Evolutionary conservation across 768 basidiomycete genomes (phyloP).

Genomic region (Tephrocybe sp.): DNA sequence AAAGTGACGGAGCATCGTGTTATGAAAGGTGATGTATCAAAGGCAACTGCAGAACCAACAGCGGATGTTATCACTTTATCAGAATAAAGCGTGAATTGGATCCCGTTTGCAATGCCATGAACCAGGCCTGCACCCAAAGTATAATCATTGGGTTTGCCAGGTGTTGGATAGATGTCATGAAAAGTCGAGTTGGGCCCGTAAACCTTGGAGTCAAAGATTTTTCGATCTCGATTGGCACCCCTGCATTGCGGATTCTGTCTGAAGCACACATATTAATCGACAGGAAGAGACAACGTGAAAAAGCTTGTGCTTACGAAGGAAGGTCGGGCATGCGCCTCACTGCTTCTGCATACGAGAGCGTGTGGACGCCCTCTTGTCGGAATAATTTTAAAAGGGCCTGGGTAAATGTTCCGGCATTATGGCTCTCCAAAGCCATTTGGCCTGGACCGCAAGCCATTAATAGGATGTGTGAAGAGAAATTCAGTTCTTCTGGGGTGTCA

Average conservation of each 20-base stretch:
- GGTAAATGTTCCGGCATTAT: neutral
- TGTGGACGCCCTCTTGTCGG: neutral
- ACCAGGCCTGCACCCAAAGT: neutral
- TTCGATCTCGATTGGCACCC: conserved; percentile 2
- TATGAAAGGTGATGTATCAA: neutral
- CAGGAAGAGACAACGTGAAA: no score
- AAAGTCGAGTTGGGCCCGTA: neutral
- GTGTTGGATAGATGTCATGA: neutral
- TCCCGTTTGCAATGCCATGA: neutral
- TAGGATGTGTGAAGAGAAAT: neutral
- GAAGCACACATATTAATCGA: no score
- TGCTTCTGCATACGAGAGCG: conserved; percentile 6
- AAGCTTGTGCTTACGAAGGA: no score
- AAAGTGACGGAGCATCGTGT: neutral
- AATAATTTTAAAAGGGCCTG: neutral
- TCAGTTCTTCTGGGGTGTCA: neutral
- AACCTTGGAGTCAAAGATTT: neutral
- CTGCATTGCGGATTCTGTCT: conserved; percentile 8
- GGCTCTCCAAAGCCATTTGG: conserved; percentile 1
- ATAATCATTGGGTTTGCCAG: neutral
- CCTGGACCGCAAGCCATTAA: neutral
- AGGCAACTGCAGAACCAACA: neutral
- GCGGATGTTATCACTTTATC: neutral
- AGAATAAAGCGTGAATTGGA: neutral
- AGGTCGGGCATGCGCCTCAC: no score